A percentile compares a stretch with the other conserved stretches of the same genome.
Conservation (phyloP, 805 yeast genomes). For the Jamesozyma jinghongensis region DNA sequence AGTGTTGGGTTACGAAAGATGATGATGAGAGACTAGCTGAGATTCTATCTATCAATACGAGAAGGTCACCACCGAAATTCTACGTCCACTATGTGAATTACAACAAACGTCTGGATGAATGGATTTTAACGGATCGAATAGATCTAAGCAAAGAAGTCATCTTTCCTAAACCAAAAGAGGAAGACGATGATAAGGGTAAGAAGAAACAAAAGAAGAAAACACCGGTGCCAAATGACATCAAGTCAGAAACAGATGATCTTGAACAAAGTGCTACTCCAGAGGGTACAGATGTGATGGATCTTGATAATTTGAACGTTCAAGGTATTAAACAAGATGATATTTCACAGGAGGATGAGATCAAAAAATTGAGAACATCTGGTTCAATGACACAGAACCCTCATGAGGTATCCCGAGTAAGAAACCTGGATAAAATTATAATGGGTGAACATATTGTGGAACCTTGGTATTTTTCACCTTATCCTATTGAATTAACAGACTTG, state of each 20-base stretch:
- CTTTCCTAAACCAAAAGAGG: slow-evolving; percentile 52
- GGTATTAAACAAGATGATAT: slow-evolving; percentile 64
- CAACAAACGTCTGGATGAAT: slow-evolving; percentile 94
- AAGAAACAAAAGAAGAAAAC: slow-evolving; percentile 33
- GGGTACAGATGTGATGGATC: slow-evolving; percentile 63
- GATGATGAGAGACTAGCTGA: slow-evolving; percentile 77
- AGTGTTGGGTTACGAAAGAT: slow-evolving; percentile 74
- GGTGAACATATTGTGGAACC: slow-evolving; percentile 94
- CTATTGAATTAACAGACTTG: slow-evolving; percentile 86
- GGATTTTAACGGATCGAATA: slow-evolving; percentile 70
- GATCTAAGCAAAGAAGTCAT: slow-evolving; percentile 62
- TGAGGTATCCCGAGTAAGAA: slow-evolving; percentile 86
- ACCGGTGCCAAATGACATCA: slow-evolving; percentile 5
- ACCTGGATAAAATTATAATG: slow-evolving; percentile 65
- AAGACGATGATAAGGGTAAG: slow-evolving; percentile 34
- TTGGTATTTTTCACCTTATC: slow-evolving; percentile 98
- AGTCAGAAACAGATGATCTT: not conserved
- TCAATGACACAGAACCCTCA: slow-evolving; percentile 88
- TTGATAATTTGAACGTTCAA: slow-evolving; percentile 78
- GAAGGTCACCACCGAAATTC: slow-evolving; percentile 69
- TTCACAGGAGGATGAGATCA: slow-evolving; percentile 84
- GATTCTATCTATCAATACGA: slow-evolving; percentile 62
- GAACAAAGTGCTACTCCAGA: slow-evolving; percentile 24
- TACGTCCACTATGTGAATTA: slow-evolving; percentile 93
- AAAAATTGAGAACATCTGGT: slow-evolving; percentile 86